Base-by-base conservation (phyloP, 345 rosid genomes). In the Populus pruinosa region DNA sequence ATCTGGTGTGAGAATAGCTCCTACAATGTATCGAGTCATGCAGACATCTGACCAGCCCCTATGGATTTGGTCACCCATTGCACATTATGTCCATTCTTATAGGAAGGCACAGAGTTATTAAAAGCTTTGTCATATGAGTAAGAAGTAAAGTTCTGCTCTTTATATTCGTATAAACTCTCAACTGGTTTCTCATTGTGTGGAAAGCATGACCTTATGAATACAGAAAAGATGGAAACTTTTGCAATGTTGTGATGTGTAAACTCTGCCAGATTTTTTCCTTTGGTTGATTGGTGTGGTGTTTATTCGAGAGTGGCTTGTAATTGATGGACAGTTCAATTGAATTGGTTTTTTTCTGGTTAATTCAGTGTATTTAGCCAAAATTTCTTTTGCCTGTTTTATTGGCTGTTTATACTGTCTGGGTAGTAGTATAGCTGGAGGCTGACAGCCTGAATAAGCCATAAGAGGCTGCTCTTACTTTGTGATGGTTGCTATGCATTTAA, bases 391-490 rank as follows among this genome's bases (percentile, higher is more conserved):
- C 17, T 49, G 9, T 67, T 65, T 75, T 67, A 10, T 59, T 23
- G 50, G 27, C n/a, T 69, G 62, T 55, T 78, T 17, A 39, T 53
- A 68, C 25, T 53, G 20, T 41, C 49, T 61, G 35, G 41, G 49
- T n/a, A 67, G 56, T 8, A 73, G n/a, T 35, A 12, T 44, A 43
- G 27, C 36, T 35, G 62, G 35, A 68, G 61, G 56, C 12, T 9
- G 38, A 69, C 61, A 50, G 67, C 64, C 71, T 33, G 55, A 33
- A 62, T 44, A 20, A 69, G 64, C 36, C 76, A 41, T 62, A 56
- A 66, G n/a, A 44, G 27, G 49, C 43, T 25, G 44, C 36, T 49
- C 41, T 38, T 67, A 27, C 62, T 11, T 25, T 27, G 36, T 63
- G 8, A 35, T 70, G 59, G 14, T 38, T 71, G 61, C 59, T 67